phyloP scores from a whole-genome alignment of 192 early-diverging fungal species.

The Coemansia umbellata region DNA sequence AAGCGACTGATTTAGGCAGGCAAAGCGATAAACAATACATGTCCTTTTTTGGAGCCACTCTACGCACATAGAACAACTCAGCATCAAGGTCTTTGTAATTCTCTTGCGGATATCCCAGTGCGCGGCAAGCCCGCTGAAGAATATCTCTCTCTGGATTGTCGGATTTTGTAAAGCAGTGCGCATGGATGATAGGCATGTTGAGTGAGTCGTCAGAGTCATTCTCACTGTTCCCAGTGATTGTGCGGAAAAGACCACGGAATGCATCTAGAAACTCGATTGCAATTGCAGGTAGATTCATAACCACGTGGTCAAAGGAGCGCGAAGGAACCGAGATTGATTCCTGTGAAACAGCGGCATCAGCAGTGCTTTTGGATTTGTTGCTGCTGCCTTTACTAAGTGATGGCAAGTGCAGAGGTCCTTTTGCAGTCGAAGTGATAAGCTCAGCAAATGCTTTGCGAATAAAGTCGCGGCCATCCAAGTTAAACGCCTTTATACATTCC shows the following conservation, averaged over 20 bases:
- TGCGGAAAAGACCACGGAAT: conserved; percentile 73
- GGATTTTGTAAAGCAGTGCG: conserved; percentile 90
- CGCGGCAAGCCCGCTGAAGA: conserved; percentile 35
- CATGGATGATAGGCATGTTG: conserved; percentile 84
- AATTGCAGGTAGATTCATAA: conserved; percentile 98
- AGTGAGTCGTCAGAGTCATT: conserved; percentile 17
- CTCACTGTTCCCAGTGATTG: conserved; percentile 46
- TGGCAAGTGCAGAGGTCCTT: conserved; percentile 10
- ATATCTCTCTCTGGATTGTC: conserved; percentile 65
- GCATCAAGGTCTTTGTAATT: conserved; percentile 30
- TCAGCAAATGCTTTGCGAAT: conserved; percentile 72
- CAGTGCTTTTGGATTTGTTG: conserved; percentile 5
- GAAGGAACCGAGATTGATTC: conserved; percentile 26
- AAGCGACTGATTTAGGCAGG: conserved; percentile 77
- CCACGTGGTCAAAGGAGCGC: conserved; percentile 84
- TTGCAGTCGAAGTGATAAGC: conserved; percentile 38
- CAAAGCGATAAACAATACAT: conserved; percentile 94
- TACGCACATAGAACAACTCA: conserved; percentile 77
- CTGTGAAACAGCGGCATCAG: background rate
- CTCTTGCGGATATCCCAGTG: conserved; percentile 53
- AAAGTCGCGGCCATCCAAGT: conserved; percentile 90
- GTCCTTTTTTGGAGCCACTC: conserved; percentile 97
- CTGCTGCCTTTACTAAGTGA: conserved; percentile 6
- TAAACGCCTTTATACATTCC: conserved; percentile 66
- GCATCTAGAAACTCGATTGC: conserved; percentile 96